These are phyloP conservation scores for Vitis amurensis DNA, from an alignment of 164 flowering plant genomes.

Conservation along the genomic window DNA sequence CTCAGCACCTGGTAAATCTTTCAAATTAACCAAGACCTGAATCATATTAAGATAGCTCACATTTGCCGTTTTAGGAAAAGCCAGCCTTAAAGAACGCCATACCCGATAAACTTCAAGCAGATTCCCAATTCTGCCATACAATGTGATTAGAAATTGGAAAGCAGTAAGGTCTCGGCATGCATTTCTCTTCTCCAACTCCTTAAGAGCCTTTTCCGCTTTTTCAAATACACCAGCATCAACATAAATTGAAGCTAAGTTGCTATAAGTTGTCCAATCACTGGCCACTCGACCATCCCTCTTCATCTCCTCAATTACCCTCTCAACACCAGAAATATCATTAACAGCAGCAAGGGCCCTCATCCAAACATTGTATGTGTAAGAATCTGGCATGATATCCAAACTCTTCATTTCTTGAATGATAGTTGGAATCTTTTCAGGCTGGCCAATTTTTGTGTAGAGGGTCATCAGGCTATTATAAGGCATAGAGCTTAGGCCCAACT, in stretches of 20 bases:
- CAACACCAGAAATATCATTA: constrained; percentile 78
- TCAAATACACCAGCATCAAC: constrained; percentile 68
- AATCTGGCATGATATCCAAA: constrained; percentile 51
- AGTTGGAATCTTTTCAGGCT: constrained; percentile 65
- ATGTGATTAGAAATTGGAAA: constrained; percentile 75
- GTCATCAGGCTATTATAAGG: constrained; percentile 93
- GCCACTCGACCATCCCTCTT: constrained; percentile 78
- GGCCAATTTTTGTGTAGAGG: constrained; percentile 61
- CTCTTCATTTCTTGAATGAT: constrained; percentile 88
- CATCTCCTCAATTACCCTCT: constrained; percentile 88
- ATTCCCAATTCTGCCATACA: constrained; percentile 77
- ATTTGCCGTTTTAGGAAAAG: constrained; percentile 72
- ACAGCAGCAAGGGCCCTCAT: constrained; percentile 87
- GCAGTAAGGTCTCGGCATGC: constrained; percentile 50
- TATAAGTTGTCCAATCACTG: constrained; percentile 91
- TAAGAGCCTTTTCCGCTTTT: constrained; percentile 81
- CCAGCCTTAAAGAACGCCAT: constrained; percentile 87
- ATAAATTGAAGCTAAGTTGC: constrained; percentile 91
- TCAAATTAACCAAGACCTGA: constrained; percentile 73
- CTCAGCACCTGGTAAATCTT: constrained; percentile 91
- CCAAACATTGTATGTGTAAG: constrained; percentile 81
- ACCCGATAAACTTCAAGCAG: constrained; percentile 75
- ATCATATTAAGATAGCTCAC: constrained; percentile 84
- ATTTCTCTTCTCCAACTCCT: constrained; percentile 79
- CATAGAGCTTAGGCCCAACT: constrained; percentile 62